A percentile compares a stretch with the other conserved stretches of the same genome.
phyloP scores from a whole-genome alignment of 1,284 basidiomycete genomes.

The Ceratobasidium sp. region DNA sequence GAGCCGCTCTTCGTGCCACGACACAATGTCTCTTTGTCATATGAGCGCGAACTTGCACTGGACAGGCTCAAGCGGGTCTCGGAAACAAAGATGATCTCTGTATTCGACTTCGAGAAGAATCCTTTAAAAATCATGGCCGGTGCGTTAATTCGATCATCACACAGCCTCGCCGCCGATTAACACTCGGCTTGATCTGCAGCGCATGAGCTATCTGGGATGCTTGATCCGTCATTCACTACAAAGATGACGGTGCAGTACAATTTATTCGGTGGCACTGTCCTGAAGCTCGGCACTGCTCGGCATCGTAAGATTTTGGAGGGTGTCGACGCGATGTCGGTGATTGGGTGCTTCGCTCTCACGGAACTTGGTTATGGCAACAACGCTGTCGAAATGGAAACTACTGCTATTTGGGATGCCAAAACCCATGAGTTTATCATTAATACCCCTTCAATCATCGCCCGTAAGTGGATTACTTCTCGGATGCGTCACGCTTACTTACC shows the following conservation, averaged over 20 bases:
- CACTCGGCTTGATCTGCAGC: conserved; percentile 2
- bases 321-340: conserved; percentile 44
- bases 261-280: conserved; percentile 45
- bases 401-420: conserved; percentile 41
- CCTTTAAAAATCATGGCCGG: conserved; percentile 45
- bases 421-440: conserved; percentile 46
- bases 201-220: conserved; percentile 37
- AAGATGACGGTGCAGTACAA: conserved; percentile 47
- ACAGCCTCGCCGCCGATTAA: background rate
- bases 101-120: conserved; percentile 44
- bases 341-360: conserved; percentile 46
- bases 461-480: conserved; percentile 17
- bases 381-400: conserved; percentile 46
- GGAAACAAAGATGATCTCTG: conserved; percentile 41
- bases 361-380: conserved; percentile 45
- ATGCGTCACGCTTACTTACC: too few relatives aligned
- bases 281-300: conserved; percentile 44
- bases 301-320: conserved; percentile 39
- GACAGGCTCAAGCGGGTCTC: conserved; percentile 44
- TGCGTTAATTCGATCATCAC: conserved; percentile 8
- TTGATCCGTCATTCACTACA: conserved; percentile 44
- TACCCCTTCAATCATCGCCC: conserved; percentile 40
- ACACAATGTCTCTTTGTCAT: conserved; percentile 43
- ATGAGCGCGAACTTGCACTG: conserved; percentile 45
- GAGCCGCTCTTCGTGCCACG: conserved; percentile 45